Evolutionary conservation across 1,284 basidiomycete species (phyloP), one percentile per base, ranked within the genome.

Genomic region (Leccinum olivaceoglutinosum): DNA sequence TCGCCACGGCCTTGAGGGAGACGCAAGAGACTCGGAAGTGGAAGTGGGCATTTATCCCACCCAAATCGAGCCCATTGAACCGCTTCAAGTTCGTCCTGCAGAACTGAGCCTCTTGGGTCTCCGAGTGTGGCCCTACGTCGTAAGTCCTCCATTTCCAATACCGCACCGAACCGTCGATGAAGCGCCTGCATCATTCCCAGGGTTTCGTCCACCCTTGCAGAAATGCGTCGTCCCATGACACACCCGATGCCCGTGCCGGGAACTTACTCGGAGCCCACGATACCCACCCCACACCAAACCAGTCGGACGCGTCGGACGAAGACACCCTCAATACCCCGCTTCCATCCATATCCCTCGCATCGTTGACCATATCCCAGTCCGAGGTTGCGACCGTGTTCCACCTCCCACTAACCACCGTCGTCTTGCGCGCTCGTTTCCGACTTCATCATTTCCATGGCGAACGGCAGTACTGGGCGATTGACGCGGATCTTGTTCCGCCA

Each of bases 331-430:
- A 84, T 66, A 74, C 77, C 51, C 81, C 85, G 2, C 79, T 90
- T 10, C 84, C 87, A 21, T 89, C 88, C 2, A 72, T 90, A 53
- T 78, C 82, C 60, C 75, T 92, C 46, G 66, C 79, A 9, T 78
- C 78, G 12, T 77, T 92, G 41, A 76, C 74, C 61, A 74, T 82
- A 53, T 87, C 86, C n/a, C 78, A 75, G 55, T 72, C 76, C 38
- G 90, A 92, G 75, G 90, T 93, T 7, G 85, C 84, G 4, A 77
- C 82, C 57, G 78, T 85, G 7, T 90, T 92, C 69, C 89, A 91
- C 70, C 80, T 92, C 9, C 87, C 90, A 8, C 74, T 93, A 25
- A 69, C 78, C 36, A 79, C 79, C 1, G 72, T 89, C 14, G 69
- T 79, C 46, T 79, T 81, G 58, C 77, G 80, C 6, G 66, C 75